These are phyloP conservation scores for Purshia tridentata DNA, from an alignment of 306 rosid species.

Conservation along the genomic window DNA sequence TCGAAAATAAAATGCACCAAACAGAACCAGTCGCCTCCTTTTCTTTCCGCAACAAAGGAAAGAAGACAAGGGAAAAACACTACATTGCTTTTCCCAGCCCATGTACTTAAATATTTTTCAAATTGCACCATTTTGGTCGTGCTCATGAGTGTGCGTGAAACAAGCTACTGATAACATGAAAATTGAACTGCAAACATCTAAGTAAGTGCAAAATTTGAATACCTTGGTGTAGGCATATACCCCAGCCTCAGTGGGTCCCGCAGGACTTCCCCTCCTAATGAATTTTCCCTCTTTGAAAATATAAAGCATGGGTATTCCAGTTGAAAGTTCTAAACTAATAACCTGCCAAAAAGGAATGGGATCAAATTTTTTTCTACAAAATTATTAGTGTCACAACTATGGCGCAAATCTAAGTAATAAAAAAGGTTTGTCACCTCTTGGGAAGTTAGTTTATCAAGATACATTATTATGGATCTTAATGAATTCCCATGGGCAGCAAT, in stretches of 20 bases:
- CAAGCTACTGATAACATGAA: not conserved
- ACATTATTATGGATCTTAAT: conserved; percentile 95
- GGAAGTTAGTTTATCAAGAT: conserved; percentile 92
- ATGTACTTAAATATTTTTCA: not conserved
- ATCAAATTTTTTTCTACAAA: not conserved
- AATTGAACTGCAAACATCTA: not conserved
- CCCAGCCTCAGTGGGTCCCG: conserved; percentile 89
- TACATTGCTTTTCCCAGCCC: not conserved
- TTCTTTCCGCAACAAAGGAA: conserved; percentile 1
- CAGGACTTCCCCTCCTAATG: conserved; percentile 94
- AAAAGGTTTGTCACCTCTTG: conserved; percentile 62
- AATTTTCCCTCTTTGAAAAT: conserved; percentile 87
- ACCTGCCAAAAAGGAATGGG: conserved; percentile 49
- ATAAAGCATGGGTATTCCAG: conserved; percentile 99
- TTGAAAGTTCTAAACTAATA: conserved; percentile 88
- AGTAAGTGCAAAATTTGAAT: conserved; percentile 21
- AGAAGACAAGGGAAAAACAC: not conserved
- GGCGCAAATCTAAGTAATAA: conserved; percentile 13
- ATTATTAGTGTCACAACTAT: not conserved
- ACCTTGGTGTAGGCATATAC: conserved; percentile 95
- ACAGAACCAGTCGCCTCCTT: not conserved
- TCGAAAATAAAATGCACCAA: no score
- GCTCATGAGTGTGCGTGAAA: not conserved
- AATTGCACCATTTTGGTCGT: not conserved
- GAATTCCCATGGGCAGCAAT: conserved; percentile 99